A percentile compares a stretch with the other conserved stretches of the same genome.
Evolutionary conservation across 352 stramenopile genomes (phyloP).

Genomic region (Plasmopara muralis): DNA sequence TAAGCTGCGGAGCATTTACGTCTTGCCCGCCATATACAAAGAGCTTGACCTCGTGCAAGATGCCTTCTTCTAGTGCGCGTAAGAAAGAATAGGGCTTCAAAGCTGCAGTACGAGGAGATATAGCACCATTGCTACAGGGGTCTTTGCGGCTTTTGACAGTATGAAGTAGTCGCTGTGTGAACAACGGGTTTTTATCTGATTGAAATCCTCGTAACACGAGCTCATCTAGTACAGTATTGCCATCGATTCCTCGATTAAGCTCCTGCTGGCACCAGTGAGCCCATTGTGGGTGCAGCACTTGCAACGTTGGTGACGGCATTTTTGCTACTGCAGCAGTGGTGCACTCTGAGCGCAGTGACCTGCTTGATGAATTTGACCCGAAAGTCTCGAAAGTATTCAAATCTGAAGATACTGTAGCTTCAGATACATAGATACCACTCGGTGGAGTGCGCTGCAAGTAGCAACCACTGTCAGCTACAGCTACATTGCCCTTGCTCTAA

Average conservation of each 20-base stretch:
- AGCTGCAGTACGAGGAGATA: slow-evolving; percentile 16
- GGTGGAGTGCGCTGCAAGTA: slow-evolving; percentile 29
- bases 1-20: slow-evolving; percentile 34
- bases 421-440: slow-evolving; percentile 36
- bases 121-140: slow-evolving; percentile 21
- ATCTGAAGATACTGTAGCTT: slow-evolving; percentile 3
- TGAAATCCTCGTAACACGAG: slow-evolving; percentile 46
- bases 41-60: slow-evolving; percentile 42
- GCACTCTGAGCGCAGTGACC: slow-evolving; percentile 19
- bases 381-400: slow-evolving; percentile 6
- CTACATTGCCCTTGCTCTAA: background rate
- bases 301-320: slow-evolving; percentile 11
- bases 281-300: slow-evolving; percentile 50
- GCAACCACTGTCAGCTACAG: slow-evolving; percentile 11
- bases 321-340: slow-evolving; percentile 21
- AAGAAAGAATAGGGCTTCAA: slow-evolving; percentile 40
- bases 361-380: slow-evolving; percentile 4
- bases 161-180: slow-evolving; percentile 43
- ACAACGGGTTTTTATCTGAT: slow-evolving; percentile 41
- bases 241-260: slow-evolving; percentile 49
- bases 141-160: slow-evolving; percentile 25
- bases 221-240: slow-evolving; percentile 46
- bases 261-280: slow-evolving; percentile 62
- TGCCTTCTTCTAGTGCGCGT: slow-evolving; percentile 36
- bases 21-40: slow-evolving; percentile 66